Percentiles rank a stretch among this genome's conserved stretches.
Conservation (phyloP, 73 alveolate species). For the Breviolum minutum region DNA sequence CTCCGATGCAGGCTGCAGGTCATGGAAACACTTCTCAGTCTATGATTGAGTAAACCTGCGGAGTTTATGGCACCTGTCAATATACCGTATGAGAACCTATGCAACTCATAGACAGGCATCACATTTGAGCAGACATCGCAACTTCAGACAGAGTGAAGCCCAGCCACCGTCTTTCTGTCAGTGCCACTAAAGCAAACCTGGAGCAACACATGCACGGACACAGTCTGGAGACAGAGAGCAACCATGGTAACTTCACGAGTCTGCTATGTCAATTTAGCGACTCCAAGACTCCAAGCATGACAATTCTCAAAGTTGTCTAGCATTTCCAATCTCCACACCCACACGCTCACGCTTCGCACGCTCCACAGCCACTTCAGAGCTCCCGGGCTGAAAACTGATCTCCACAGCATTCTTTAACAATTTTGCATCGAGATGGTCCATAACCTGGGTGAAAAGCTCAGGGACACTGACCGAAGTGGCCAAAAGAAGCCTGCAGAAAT, state of each 20-base stretch:
- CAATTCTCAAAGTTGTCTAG: too few relatives aligned
- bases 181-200: conserved; percentile 82
- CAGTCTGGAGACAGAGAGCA: too few relatives aligned
- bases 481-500: neutral
- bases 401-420: conserved; percentile 77
- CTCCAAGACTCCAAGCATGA: too few relatives aligned
- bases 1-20: too few relatives aligned
- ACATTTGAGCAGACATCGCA: neutral
- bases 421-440: conserved; percentile 72
- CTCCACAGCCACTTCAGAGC: neutral
- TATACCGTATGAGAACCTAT: neutral
- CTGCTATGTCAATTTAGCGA: too few relatives aligned
- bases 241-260: neutral
- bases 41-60: neutral
- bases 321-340: too few relatives aligned
- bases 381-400: conserved; percentile 66
- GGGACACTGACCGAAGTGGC: neutral
- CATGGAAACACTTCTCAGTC: neutral
- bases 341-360: too few relatives aligned
- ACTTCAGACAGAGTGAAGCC: conserved; percentile 1
- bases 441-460: conserved; percentile 12
- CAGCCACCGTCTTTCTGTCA: conserved; percentile 33
- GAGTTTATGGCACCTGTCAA: neutral
- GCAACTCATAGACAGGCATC: neutral
- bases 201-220: neutral